Percentiles rank a stretch among this genome's conserved stretches.
Evolutionary conservation across 768 basidiomycete genomes (phyloP).

Genomic region (Macrolepiota albuminosa): DNA sequence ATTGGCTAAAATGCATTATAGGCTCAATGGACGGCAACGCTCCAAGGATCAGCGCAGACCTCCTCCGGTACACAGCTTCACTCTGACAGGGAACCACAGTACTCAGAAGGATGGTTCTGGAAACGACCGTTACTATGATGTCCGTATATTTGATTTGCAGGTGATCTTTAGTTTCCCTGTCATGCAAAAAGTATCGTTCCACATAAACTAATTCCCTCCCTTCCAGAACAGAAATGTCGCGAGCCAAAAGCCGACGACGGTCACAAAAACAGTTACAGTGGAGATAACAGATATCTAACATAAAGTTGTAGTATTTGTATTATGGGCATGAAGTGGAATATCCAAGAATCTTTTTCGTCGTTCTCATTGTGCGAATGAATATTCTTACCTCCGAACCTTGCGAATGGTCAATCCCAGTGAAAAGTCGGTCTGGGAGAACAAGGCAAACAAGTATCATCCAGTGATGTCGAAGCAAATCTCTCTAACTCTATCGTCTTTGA

Average conservation of each 20-base stretch:
- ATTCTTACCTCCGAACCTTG: background rate
- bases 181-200: background rate
- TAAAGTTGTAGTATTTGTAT: background rate
- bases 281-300: slow-evolving; percentile 14
- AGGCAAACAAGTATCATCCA: too few species aligned
- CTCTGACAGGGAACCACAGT: background rate
- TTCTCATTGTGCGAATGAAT: background rate
- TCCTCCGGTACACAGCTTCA: background rate
- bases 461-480: too few species aligned
- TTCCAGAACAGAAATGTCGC: background rate
- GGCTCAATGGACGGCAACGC: slow-evolving; percentile 18
- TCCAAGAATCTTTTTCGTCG: background rate
- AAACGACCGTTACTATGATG: slow-evolving; percentile 8
- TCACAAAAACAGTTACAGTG: slow-evolving; percentile 15
- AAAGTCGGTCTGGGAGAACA: too few species aligned
- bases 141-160: slow-evolving; percentile 5
- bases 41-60: slow-evolving; percentile 10
- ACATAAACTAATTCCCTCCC: background rate
- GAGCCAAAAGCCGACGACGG: slow-evolving; percentile 5
- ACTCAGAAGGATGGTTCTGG: background rate
- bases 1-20: background rate
- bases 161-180: background rate
- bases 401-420: too few species aligned
- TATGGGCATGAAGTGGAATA: background rate
- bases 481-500: too few species aligned